Evolutionary conservation across 2,329 filamentous ascomycete genomes (phyloP).

Genomic region (Verticillium nonalfalfae): DNA sequence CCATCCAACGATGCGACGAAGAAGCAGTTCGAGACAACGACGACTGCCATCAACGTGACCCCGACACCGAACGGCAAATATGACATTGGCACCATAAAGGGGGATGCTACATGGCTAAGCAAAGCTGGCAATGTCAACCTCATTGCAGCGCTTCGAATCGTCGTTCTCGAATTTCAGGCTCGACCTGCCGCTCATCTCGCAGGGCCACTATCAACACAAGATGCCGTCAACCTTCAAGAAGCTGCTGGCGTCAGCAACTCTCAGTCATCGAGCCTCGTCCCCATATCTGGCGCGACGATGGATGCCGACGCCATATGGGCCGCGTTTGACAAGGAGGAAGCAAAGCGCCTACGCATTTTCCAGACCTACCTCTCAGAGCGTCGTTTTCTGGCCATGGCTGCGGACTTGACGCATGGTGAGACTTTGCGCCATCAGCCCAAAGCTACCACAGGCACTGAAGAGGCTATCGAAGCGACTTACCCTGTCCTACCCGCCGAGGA

Average conservation of each 20-base stretch:
- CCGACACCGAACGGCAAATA: slow-evolving; percentile 60
- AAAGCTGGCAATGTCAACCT: slow-evolving; percentile 73
- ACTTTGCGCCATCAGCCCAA: not conserved
- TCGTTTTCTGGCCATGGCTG: slow-evolving; percentile 58
- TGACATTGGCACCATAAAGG: slow-evolving; percentile 74
- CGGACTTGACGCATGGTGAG: slow-evolving; percentile 41
- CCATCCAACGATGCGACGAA: slow-evolving; percentile 56
- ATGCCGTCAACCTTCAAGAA: slow-evolving; percentile 68
- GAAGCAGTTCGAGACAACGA: slow-evolving; percentile 73
- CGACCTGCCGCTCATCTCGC: slow-evolving; percentile 68
- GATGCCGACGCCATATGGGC: slow-evolving; percentile 50
- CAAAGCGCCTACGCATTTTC: slow-evolving; percentile 61
- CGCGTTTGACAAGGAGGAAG: slow-evolving; percentile 56
- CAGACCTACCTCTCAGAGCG: slow-evolving; percentile 67
- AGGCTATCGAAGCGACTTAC: not conserved
- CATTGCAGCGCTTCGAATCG: slow-evolving; percentile 72
- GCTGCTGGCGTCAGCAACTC: slow-evolving; percentile 61
- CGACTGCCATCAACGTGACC: slow-evolving; percentile 78
- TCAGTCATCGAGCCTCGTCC: slow-evolving; percentile 50
- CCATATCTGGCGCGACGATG: slow-evolving; percentile 40
- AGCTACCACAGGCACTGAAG: not conserved
- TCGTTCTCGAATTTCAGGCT: slow-evolving; percentile 77
- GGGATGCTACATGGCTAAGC: slow-evolving; percentile 81
- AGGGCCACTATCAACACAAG: slow-evolving; percentile 68
- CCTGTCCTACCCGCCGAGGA: slow-evolving; percentile 1